Evolutionary conservation across 164 flowering plant genomes (phyloP).

Genomic region (Dillenia suffruticosa): DNA sequence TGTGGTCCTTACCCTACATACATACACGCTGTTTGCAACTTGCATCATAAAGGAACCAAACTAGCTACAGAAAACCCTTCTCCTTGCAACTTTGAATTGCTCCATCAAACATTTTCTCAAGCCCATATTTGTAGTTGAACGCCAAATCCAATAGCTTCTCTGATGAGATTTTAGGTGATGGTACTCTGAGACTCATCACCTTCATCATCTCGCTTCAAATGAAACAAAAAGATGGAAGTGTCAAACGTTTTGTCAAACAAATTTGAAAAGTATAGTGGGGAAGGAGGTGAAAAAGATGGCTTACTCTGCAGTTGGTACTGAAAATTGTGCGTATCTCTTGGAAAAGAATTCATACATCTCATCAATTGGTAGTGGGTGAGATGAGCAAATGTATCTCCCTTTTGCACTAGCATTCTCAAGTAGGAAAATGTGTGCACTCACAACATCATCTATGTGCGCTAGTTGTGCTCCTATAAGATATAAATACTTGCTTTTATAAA

Average conservation of each 20-base stretch:
- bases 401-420: neutral
- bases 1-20: too few species aligned
- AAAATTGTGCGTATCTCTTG: conserved; percentile 32
- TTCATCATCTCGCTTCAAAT: conserved; percentile 10
- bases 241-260: neutral
- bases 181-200: neutral
- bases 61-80: neutral
- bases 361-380: conserved; percentile 4
- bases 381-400: too few species aligned
- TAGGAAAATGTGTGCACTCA: conserved; percentile 24
- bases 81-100: conserved; percentile 26
- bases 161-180: conserved; percentile 23
- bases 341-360: conserved; percentile 23
- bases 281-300: conserved; percentile 1
- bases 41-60: neutral
- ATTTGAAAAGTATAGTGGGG: neutral
- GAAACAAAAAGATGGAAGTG: conserved; percentile 8
- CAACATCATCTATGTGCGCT: conserved; percentile 37
- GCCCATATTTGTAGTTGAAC: conserved; percentile 36
- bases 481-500: neutral
- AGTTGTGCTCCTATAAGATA: neutral
- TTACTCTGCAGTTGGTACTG: conserved; percentile 36
- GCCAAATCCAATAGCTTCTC: conserved; percentile 49
- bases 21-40: neutral
- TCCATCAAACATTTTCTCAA: conserved; percentile 42